Evolutionary conservation across 1,284 basidiomycete species (phyloP), one percentile per base, ranked within the genome.

Genomic region (Cryptococcus deneoformans): DNA sequence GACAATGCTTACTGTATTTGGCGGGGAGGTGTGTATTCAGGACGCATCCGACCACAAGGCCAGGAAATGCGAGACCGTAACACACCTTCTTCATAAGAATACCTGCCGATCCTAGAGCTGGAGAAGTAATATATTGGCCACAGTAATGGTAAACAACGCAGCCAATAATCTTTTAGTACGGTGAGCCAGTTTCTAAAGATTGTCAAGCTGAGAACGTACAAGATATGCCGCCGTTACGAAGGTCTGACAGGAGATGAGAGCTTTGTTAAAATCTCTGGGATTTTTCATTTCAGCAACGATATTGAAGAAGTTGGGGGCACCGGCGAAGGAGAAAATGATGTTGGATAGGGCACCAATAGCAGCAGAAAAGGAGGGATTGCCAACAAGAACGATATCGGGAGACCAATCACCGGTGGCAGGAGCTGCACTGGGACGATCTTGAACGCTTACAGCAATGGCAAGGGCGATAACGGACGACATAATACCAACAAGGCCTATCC

Each of bases 251-350:
- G 56, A 49, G 35, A 68, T 48, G 46, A 68, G 54, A 20, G 51
- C 53, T 37, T 64, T 66, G 20, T 63, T 64, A 54, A 64, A 66
- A 16, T 66, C 61, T 34, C 44, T 60, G 2, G 70, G 76, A 44
- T 75, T 61, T 20, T 64, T 56, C 77, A 80, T 78, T 60, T 80
- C 79, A 16, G 73, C 64, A 12, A 74, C 68, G 52, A 79, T 67
- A 44, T 67, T 66, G 51, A 79, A 65, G 64, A 71, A 74, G 39
- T 63, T 64, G 5, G 69, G 68, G 16, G 64, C 63, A 14, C 65
- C 69, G n/a, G 67, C 71, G 46, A 68, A 76, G 4, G 75, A 70
- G 53, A 74, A 74, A 44, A 75, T 59, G 48, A 74, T 58, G 46
- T 70, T 69, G 37, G 67, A 66, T 40, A 77, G 65, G 2, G 76